Conservation (phyloP, 805 yeast genomes). For the Saccharomycopsis sp. region DNA sequence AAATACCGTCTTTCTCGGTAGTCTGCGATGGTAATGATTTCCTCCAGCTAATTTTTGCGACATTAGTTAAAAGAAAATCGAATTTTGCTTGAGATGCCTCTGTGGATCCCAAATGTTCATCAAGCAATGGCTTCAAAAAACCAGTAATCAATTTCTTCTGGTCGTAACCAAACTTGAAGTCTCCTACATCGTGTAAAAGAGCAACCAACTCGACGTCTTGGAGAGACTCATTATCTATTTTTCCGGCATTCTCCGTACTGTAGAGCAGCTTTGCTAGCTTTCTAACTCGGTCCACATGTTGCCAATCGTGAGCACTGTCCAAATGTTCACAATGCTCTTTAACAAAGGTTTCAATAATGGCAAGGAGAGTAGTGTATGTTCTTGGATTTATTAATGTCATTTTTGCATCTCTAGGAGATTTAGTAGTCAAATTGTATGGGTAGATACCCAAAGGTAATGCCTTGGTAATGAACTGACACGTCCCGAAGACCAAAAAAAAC, state of each 20-base stretch:
- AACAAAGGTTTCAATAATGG: conserved; percentile 4
- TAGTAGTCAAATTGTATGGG: no score
- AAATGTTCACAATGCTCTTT: conserved; percentile 11
- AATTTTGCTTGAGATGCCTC: neutral
- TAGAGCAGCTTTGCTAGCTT: conserved; percentile 7
- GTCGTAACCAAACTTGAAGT: conserved; percentile 17
- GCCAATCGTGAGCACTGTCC: conserved; percentile 19
- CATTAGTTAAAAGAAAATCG: conserved; percentile 1
- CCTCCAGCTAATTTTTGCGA: conserved; percentile 10
- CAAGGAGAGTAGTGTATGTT: neutral
- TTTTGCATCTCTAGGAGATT: neutral
- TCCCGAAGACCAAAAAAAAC: no score
- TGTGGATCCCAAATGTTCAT: neutral
- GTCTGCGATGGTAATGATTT: conserved; percentile 2
- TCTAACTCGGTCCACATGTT: conserved; percentile 16
- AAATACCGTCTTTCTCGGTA: neutral
- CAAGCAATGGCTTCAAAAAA: conserved; percentile 6
- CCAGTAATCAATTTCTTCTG: conserved; percentile 6
- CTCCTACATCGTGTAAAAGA: conserved; percentile 17
- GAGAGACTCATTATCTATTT: neutral
- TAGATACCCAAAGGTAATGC: no score
- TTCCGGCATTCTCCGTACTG: neutral
- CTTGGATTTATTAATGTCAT: neutral
- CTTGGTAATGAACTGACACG: no score
- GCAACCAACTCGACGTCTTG: conserved; percentile 13